Base-by-base conservation (phyloP, 108 stramenopile species). In the Cyclotella choctawhatcheeana region DNA sequence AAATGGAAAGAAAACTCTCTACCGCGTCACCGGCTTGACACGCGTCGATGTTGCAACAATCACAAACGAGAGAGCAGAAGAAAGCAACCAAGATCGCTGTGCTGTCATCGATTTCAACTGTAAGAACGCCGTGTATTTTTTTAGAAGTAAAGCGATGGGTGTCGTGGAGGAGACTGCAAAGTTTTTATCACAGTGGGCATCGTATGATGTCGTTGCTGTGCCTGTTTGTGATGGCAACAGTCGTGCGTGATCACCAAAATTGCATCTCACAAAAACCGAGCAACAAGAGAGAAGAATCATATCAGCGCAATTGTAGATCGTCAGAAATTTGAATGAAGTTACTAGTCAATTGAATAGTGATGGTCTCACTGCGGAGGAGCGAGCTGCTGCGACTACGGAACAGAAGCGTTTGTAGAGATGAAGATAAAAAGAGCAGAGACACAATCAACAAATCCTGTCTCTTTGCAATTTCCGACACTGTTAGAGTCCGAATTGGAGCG, bases 261-360 rank as follows among this genome's bases (percentile, higher is more conserved):
- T 14, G 61, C 61, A 5, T 44, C 61, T 4, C 26, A 63, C 40
- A 3, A 40, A 40, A 2, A 14, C 16, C 40, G 21, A 12, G 61
- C 61, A 2, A 40, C 3, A 8, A 13, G 60, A 17, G 60, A 63
- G 40, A 63, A 63, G 20, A 10, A 22, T 3, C 61, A 43, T 2
- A 40, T 63, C 61, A 63, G 18, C n/a, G 61, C 61, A 44, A n/a
- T n/a, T n/a, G 18, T 50, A 10, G 4, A n/a, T n/a, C 69, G 56
- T 20, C 69, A 69, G 54, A 32, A 69, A 58, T n/a, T 58, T 69
- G 27, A 69, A 69, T 29, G 69, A 69, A 44, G 69, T 60, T 34
- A 33, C 31, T 18, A 33, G 34, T 33, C 59, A 26, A 35, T 35
- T 60, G 59, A 35, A 33, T 32, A 35, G 55, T 45, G 43, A 22